phyloP scores from a whole-genome alignment of 768 basidiomycete genomes.

The Suillus alpinus region DNA sequence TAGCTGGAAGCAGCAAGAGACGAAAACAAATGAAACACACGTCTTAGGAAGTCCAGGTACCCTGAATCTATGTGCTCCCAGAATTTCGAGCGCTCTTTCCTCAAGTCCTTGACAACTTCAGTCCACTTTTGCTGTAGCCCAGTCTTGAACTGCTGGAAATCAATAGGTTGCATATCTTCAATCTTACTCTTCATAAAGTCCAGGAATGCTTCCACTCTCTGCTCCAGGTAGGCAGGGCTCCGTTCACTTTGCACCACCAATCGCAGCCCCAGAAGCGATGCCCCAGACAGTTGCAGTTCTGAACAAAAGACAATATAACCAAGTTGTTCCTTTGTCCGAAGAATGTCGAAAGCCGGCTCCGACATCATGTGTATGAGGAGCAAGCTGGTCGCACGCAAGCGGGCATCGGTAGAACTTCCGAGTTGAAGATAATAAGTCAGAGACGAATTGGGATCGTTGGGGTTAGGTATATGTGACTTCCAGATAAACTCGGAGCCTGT shows the following conservation, averaged over 20 bases:
- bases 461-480: slow-evolving; percentile 68
- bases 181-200: slow-evolving; percentile 67
- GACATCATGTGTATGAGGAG: slow-evolving; percentile 80
- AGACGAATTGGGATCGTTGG: slow-evolving; percentile 82
- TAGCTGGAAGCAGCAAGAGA: neutral
- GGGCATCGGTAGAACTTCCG: slow-evolving; percentile 64
- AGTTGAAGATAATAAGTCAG: slow-evolving; percentile 84
- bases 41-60: slow-evolving; percentile 82
- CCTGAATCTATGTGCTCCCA: slow-evolving; percentile 73
- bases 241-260: slow-evolving; percentile 90
- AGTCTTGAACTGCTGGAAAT: slow-evolving; percentile 76
- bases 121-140: slow-evolving; percentile 78
- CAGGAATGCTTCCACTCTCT: slow-evolving; percentile 86
- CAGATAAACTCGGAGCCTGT: slow-evolving; percentile 71
- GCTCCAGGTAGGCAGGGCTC: slow-evolving; percentile 74
- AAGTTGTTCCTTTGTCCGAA: slow-evolving; percentile 93
- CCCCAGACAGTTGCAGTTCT: slow-evolving; percentile 55
- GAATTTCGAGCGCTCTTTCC: slow-evolving; percentile 72
- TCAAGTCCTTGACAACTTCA: slow-evolving; percentile 86
- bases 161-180: slow-evolving; percentile 63
- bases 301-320: slow-evolving; percentile 84
- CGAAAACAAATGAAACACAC: slow-evolving; percentile 44
- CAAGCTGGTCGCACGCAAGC: slow-evolving; percentile 60
- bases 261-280: slow-evolving; percentile 71
- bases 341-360: slow-evolving; percentile 89